These are phyloP conservation scores for Populus nigra DNA, from an alignment of 345 rosid species.

Conservation along the genomic window DNA sequence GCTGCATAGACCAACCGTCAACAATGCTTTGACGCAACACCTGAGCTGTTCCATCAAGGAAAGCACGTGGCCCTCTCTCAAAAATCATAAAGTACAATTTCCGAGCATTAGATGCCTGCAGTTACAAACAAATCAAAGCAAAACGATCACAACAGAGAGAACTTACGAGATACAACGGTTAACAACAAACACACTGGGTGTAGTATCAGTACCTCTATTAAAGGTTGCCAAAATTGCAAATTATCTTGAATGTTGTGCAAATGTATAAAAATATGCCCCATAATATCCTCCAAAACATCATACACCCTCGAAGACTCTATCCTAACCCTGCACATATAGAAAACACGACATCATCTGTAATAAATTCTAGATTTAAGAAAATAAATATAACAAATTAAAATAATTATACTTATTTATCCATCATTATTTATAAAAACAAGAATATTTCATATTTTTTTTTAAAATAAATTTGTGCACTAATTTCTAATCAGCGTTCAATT, in stretches of 20 bases:
- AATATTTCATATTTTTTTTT: no score
- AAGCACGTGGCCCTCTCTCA: conserved; percentile 91
- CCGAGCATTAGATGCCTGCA: conserved; percentile 63
- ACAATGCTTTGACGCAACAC: conserved; percentile 38
- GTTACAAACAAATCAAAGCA: neutral
- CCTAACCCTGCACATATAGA: conserved; percentile 31
- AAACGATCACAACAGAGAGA: neutral
- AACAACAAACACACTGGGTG: neutral
- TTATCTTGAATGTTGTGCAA: conserved; percentile 65
- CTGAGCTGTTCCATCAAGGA: conserved; percentile 49
- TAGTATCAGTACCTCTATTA: conserved; percentile 53
- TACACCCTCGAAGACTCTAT: conserved; percentile 40
- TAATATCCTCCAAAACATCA: conserved; percentile 64
- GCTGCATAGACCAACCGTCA: conserved; percentile 53
- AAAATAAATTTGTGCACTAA: no score
- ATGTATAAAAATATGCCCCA: conserved; percentile 48
- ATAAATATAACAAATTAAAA: neutral
- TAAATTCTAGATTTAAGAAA: neutral
- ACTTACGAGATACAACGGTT: neutral
- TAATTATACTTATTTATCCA: no score
- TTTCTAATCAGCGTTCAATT: no score
- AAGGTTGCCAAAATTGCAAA: conserved; percentile 77
- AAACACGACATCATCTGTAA: neutral
- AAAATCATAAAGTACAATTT: conserved; percentile 72
- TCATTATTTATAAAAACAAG: no score